Percentiles rank a stretch among this genome's conserved stretches.
phyloP scores from a whole-genome alignment of 441 rosid genomes.

The Syzygium syzygioides region DNA sequence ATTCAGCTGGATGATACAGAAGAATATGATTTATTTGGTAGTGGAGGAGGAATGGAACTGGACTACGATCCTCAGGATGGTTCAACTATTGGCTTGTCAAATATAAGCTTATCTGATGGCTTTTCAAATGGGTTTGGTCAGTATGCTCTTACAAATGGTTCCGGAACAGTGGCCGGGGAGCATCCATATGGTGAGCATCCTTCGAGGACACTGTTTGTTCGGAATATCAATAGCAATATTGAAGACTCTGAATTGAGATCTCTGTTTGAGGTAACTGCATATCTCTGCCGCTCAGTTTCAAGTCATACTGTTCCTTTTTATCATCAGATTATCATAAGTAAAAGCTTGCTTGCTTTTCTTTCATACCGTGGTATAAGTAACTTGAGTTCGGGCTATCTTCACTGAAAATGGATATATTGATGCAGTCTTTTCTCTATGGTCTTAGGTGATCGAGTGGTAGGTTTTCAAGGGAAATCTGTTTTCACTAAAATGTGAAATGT shows the following conservation, averaged over 20 bases:
- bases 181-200: constrained; percentile 93
- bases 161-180: constrained; percentile 66
- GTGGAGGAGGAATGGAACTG: constrained; percentile 86
- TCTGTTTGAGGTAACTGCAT: constrained; percentile 60
- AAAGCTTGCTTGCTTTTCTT: neutral
- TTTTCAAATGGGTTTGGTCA: constrained; percentile 45
- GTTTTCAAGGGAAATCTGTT: neutral
- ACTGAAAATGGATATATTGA: neutral
- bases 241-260: constrained; percentile 75
- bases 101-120: constrained; percentile 52
- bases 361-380: neutral
- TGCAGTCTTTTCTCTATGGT: neutral
- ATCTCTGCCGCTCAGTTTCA: neutral
- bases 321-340: neutral
- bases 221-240: constrained; percentile 82
- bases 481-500: neutral
- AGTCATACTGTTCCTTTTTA: neutral
- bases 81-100: constrained; percentile 50
- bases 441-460: neutral
- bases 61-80: constrained; percentile 56
- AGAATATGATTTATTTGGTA: constrained; percentile 69
- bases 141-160: constrained; percentile 46
- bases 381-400: neutral
- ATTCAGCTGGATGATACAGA: constrained; percentile 65
- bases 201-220: constrained; percentile 80